Evolutionary conservation across 176 grass and related monocot genomes (phyloP), one percentile per base, ranked within the genome.

Genomic region (Triticum timopheevii): DNA sequence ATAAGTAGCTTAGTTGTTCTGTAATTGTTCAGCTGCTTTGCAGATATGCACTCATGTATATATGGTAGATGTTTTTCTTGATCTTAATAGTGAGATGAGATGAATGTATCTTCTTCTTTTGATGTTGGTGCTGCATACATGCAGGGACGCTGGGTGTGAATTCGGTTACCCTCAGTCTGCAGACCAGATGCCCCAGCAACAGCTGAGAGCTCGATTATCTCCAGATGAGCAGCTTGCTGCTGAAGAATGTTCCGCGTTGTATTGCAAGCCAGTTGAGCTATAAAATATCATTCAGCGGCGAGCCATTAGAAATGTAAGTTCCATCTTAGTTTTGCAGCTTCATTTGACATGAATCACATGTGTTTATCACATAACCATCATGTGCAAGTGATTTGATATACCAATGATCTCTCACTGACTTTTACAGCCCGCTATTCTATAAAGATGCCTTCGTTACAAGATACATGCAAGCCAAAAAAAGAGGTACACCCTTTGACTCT

Each of bases 281-380:
- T 99, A 99, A 77, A 99, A 99, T 91, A 96, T 96, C 47, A 88
- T 99, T 90, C 97, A 94, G 33, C 89, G 90, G 24, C 82, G 94
- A 24, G 65, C 97, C 6, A 65, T 91, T 73, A 92, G 61, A 94
- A 99, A 93, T 80, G 97, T 99, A 94, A 91, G 67, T 70, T 77
- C 10, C 19, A 22, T 87, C 61, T 34, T 58, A 40, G 68, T 27
- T 62, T 67, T 75, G 8, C 6, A 11, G 25, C 7, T 24, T 69
- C 42, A 61, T 85, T 58, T 47, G 42, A 81, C 35, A 56, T 47
- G 16, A 33, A 65, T 81, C 25, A 66, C 73, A 82, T 68, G 24
- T 44, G 31, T n/a, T 86, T 78, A 58, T 30, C 34, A 38, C 86
- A 38, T 82, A 88, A 85, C 64, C 16, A 59, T 72, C 61, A 70